A percentile compares a stretch with the other conserved stretches of the same genome.
Evolutionary conservation across 2,329 filamentous ascomycete genomes (phyloP).

Genomic region (Septoria petroselini): DNA sequence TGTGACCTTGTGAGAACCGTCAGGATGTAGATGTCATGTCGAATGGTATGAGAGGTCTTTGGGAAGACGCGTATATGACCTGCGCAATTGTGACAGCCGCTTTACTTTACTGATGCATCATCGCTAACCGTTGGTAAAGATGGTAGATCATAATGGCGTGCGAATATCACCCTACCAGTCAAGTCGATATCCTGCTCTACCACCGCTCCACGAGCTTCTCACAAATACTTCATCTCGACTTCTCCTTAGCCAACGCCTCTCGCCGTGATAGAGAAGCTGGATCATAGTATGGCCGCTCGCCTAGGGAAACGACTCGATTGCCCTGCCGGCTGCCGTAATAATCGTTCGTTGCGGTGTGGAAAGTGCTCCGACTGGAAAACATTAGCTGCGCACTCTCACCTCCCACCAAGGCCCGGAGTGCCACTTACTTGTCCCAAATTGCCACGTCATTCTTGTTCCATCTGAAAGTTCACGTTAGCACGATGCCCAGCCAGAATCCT

Average conservation of each 20-base stretch:
- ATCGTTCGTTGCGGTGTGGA: conserved; percentile 26
- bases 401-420: not conserved
- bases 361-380: conserved; percentile 12
- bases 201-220: too few relatives aligned
- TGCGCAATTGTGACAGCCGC: too few relatives aligned
- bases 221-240: not conserved
- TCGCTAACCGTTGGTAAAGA: too few relatives aligned
- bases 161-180: too few relatives aligned
- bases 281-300: conserved; percentile 27
- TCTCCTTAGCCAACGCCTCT: conserved; percentile 18
- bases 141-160: too few relatives aligned
- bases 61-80: too few relatives aligned
- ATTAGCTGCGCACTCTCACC: not conserved
- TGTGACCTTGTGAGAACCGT: too few relatives aligned
- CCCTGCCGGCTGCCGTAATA: conserved; percentile 23
- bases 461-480: conserved; percentile 31
- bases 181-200: too few relatives aligned
- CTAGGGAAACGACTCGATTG: conserved; percentile 23
- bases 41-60: too few relatives aligned
- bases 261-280: conserved; percentile 19
- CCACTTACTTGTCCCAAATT: conserved; percentile 40
- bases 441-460: conserved; percentile 65
- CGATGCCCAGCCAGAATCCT: too few relatives aligned
- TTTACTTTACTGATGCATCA: too few relatives aligned
- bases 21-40: too few relatives aligned